phyloP scores from a whole-genome alignment of 169 alveolate genomes.

The Eimeria maxima region DNA sequence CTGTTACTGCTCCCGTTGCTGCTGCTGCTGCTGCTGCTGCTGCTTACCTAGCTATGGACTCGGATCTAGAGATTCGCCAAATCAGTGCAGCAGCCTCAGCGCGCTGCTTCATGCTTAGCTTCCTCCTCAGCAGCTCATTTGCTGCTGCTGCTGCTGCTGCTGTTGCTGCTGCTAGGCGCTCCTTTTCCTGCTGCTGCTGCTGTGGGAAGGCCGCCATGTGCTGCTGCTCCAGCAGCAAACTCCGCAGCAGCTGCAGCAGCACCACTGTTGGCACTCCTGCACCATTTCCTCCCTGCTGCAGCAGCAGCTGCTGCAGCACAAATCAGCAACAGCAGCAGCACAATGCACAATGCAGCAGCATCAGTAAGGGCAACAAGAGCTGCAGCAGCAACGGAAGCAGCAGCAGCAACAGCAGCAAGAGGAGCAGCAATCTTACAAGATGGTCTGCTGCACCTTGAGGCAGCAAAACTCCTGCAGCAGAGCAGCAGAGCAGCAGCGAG shows the following conservation, averaged over 20 bases:
- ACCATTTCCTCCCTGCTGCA: neutral
- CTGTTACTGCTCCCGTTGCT: neutral
- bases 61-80: neutral
- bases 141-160: conserved; percentile 19
- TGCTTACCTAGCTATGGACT: neutral
- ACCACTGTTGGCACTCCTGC: neutral
- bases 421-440: neutral
- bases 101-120: neutral
- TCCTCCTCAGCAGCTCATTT: neutral
- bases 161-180: neutral
- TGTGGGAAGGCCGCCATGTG: no score
- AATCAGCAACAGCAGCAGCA: neutral
- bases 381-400: neutral
- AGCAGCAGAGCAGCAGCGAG: no score
- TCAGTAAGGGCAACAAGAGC: neutral
- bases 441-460: neutral
- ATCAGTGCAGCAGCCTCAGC: conserved; percentile 27
- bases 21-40: conserved; percentile 28
- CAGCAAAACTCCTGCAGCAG: conserved; percentile 27
- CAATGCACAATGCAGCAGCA: neutral
- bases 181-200: neutral
- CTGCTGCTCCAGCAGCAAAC: no score
- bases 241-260: neutral
- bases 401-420: neutral
- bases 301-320: neutral